Evolutionary conservation across 192 early-diverging fungal genomes (phyloP).

Genomic region (Tieghemiomyces parasiticus): DNA sequence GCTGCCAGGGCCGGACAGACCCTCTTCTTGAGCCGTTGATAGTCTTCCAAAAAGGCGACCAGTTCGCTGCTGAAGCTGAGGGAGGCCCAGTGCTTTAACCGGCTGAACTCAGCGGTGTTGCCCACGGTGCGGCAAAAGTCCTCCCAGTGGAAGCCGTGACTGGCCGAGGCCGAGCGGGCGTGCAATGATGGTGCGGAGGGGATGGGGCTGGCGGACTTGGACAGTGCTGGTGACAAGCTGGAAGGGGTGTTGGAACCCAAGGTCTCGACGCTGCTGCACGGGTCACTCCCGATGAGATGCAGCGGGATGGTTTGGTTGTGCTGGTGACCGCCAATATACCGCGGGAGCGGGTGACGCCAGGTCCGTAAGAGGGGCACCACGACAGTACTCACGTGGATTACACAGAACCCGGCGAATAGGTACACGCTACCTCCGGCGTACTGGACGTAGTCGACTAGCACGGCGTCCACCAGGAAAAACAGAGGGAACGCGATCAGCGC

Average conservation of each 20-base stretch:
- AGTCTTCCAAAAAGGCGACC: neutral
- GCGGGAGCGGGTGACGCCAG: neutral
- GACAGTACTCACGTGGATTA: neutral
- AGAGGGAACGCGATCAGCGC: neutral
- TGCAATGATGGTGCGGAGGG: too few species aligned
- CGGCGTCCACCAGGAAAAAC: neutral
- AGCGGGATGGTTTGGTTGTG: neutral
- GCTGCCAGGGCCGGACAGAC: neutral
- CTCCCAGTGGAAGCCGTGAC: neutral
- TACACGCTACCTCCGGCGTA: neutral
- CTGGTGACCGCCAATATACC: neutral
- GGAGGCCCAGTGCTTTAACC: neutral
- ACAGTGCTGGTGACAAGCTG: neutral
- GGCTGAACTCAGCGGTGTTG: neutral
- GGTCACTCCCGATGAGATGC: neutral
- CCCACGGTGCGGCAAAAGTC: neutral
- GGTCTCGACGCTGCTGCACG: neutral
- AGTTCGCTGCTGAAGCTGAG: neutral
- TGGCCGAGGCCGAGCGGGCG: neutral
- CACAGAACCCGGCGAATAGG: neutral
- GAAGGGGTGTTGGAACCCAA: neutral
- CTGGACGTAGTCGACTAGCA: neutral
- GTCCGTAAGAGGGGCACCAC: neutral
- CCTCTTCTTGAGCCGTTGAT: conserved; percentile 1
- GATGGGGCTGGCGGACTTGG: too few species aligned